phyloP scores from a whole-genome alignment of 2,329 filamentous ascomycete species.

The Clonostachys byssicola region DNA sequence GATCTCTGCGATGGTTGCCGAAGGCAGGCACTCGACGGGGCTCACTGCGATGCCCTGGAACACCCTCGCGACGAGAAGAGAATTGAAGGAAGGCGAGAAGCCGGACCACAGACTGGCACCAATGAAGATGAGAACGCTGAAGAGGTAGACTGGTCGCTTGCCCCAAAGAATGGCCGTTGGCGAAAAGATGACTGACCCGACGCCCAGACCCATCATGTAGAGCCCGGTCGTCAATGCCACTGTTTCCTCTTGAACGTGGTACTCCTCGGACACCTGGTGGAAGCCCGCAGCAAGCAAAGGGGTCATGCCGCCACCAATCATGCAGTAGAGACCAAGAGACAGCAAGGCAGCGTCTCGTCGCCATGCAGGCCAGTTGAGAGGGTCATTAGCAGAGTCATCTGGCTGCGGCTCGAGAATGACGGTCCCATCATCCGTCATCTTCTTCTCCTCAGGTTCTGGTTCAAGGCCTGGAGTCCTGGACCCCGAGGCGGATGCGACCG shows the following conservation, averaged over 20 bases:
- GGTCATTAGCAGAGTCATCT: constrained; percentile 85
- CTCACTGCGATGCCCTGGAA: constrained; percentile 87
- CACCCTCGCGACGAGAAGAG: constrained; percentile 75
- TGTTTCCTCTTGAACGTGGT: constrained; percentile 61
- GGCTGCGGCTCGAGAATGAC: constrained; percentile 91
- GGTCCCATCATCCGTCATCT: constrained; percentile 74
- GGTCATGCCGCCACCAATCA: constrained; percentile 90
- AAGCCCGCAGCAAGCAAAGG: constrained; percentile 89
- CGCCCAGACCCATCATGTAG: constrained; percentile 88
- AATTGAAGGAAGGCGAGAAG: constrained; percentile 73
- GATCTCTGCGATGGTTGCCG: constrained; percentile 91
- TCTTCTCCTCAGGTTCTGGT: constrained; percentile 44
- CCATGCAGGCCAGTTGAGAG: constrained; percentile 85
- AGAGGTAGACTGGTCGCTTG: constrained; percentile 86
- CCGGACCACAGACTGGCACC: constrained; percentile 80
- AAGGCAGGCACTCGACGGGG: constrained; percentile 87
- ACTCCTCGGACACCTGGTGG: constrained; percentile 65
- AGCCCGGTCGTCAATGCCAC: constrained; percentile 87
- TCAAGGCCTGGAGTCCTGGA: background rate
- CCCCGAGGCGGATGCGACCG: background rate
- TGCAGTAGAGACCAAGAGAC: constrained; percentile 85
- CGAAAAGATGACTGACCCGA: constrained; percentile 80
- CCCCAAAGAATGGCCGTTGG: constrained; percentile 89
- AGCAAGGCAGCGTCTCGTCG: constrained; percentile 75
- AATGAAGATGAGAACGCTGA: constrained; percentile 73